These are phyloP conservation scores for Cytidiella melzeri DNA, from an alignment of 768 basidiomycete genomes.

Conservation along the genomic window DNA sequence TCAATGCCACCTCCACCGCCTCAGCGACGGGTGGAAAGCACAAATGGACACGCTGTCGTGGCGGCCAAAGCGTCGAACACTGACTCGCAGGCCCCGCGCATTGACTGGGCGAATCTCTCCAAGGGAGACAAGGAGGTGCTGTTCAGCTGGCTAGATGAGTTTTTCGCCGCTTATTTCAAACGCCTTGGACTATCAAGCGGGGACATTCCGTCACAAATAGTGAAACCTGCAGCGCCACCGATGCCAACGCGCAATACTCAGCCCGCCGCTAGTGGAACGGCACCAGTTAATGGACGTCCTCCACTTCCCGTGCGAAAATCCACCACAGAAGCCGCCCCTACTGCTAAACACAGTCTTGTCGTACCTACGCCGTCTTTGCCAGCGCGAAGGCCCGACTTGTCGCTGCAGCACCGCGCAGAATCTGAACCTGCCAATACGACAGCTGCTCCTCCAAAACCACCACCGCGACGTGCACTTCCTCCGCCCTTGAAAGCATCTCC, in stretches of 20 bases:
- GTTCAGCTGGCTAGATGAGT: constrained; percentile 79
- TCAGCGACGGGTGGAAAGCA: too few relatives aligned
- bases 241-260: neutral
- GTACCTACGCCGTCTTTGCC: neutral
- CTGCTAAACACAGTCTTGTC: neutral
- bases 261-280: too few relatives aligned
- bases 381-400: neutral
- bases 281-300: neutral
- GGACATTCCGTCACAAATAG: neutral
- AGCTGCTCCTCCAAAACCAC: neutral
- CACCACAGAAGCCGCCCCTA: neutral
- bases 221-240: too few relatives aligned
- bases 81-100: constrained; percentile 10
- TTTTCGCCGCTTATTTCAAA: constrained; percentile 36
- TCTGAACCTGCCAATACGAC: neutral
- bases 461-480: neutral
- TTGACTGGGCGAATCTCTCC: constrained; percentile 69
- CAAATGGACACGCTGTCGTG: neutral
- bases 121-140: constrained; percentile 64
- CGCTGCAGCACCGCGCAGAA: neutral
- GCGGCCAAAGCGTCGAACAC: neutral
- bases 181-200: neutral
- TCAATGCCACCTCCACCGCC: neutral
- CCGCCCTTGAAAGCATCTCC: neutral
- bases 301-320: neutral